Evolutionary conservation across 1,139 yeast species (phyloP).

Genomic region (Candida sojae): DNA sequence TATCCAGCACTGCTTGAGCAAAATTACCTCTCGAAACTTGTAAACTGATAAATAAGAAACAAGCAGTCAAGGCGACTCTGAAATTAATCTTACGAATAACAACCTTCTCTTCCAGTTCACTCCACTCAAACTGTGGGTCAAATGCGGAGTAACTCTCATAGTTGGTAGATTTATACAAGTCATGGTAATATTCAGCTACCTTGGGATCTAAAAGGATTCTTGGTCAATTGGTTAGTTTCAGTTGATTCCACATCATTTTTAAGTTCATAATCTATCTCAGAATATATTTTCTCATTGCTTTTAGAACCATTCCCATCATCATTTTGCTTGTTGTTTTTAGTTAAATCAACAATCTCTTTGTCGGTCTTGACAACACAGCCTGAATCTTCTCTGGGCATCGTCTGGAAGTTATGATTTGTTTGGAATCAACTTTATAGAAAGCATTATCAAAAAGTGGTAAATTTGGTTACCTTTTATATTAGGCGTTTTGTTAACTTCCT

Average conservation of each 20-base stretch:
- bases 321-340: too few species aligned
- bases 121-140: constrained; percentile 39
- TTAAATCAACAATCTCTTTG: too few species aligned
- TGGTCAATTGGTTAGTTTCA: background rate
- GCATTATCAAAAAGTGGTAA: too few species aligned
- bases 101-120: constrained; percentile 31
- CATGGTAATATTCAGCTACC: constrained; percentile 14
- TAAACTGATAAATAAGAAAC: constrained; percentile 32
- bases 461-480: too few species aligned
- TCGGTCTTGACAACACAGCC: too few species aligned
- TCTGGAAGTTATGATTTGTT: too few species aligned
- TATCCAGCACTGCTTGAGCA: constrained; percentile 34
- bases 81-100: constrained; percentile 25
- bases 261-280: background rate
- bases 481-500: too few species aligned
- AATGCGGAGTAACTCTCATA: constrained; percentile 36
- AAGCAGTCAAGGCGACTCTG: constrained; percentile 31
- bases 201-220: constrained; percentile 13
- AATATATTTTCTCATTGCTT: too few species aligned
- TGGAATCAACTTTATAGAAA: too few species aligned
- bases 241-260: background rate
- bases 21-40: constrained; percentile 35
- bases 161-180: constrained; percentile 10
- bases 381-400: too few species aligned
- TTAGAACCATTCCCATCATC: too few species aligned